Evolutionary conservation across 1,139 yeast genomes (phyloP).

Genomic region (Diutina scorzettiae): DNA sequence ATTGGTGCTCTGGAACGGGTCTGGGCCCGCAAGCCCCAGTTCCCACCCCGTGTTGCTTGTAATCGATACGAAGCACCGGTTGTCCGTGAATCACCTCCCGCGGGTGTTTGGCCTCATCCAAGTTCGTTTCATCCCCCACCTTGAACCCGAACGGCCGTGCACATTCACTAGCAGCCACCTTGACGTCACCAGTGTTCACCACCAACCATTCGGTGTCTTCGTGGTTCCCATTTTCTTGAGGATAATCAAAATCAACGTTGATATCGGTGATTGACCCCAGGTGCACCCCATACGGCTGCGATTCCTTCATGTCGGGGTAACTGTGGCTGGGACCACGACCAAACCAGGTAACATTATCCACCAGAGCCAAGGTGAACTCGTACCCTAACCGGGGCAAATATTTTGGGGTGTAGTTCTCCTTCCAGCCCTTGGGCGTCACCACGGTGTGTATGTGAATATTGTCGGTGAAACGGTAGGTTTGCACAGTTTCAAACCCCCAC

Average conservation of each 20-base stretch:
- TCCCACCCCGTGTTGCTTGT: constrained; percentile 22
- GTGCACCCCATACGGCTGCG: constrained; percentile 15
- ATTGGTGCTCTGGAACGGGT: too few relatives aligned
- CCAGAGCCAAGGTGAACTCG: too few relatives aligned
- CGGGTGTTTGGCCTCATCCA: constrained; percentile 19
- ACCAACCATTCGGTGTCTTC: constrained; percentile 18
- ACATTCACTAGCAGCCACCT: constrained; percentile 6
- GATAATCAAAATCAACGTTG: constrained; percentile 18
- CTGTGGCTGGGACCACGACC: constrained; percentile 25
- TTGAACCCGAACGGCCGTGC: constrained; percentile 11
- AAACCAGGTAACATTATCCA: constrained; percentile 19
- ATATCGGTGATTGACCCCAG: constrained; percentile 10
- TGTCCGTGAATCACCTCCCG: constrained; percentile 12
- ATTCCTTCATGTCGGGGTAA: constrained; percentile 19
- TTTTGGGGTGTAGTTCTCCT: too few relatives aligned
- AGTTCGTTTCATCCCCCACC: constrained; percentile 13
- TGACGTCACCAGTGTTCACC: constrained; percentile 7
- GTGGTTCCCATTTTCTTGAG: constrained; percentile 25
- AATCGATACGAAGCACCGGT: constrained; percentile 17
- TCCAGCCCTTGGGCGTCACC: too few relatives aligned
- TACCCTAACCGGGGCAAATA: too few relatives aligned
- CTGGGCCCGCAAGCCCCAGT: constrained; percentile 21
- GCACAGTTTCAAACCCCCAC: constrained; percentile 11
- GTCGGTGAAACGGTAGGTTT: constrained; percentile 9
- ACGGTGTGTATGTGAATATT: constrained; percentile 7